Evolutionary conservation across 108 stramenopile genomes (phyloP), one percentile per base, ranked within the genome.

Genomic region (Bacterosira constricta): DNA sequence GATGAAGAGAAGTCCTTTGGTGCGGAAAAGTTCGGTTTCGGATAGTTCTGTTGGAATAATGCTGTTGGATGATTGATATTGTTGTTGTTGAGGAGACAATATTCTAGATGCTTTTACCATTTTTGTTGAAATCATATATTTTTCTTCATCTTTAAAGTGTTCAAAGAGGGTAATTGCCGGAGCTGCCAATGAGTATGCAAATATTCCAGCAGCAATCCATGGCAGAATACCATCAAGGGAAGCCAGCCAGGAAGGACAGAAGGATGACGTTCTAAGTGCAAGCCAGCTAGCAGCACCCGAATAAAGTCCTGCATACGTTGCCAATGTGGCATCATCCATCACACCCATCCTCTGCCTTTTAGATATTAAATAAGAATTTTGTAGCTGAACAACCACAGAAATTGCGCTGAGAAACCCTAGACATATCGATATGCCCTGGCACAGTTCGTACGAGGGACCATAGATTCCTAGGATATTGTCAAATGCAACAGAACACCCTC

Each of bases 21-120:
- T 26, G 35, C 79, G 72, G 9, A 80, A 54, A 23, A 73, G 37
- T 59, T 80, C 79, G 17, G 71, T 80, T 5, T 58, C 63, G 17
- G 79, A 74, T 11, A 80, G 66, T 8, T 0, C n/a, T 34, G 71
- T 59, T 1, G 34, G 68, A 13, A 31, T 53, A 4, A 11, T 6
- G 0, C 27, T 18, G 3, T 56, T 47, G 47, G n/a, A n/a, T n/a
- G n/a, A n/a, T n/a, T n/a, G n/a, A n/a, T n/a, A n/a, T n/a, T n/a
- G n/a, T n/a, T n/a, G n/a, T n/a, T n/a, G n/a, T n/a, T n/a, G n/a
- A n/a, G n/a, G n/a, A n/a, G n/a, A n/a, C n/a, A n/a, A n/a, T n/a
- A n/a, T n/a, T n/a, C n/a, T n/a, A n/a, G n/a, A n/a, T n/a, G n/a
- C n/a, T 46, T 25, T 31, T 10, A 65, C 63, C 18, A 65, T 65